Conservation (phyloP, 805 yeast genomes). For the Candida boidinii region DNA sequence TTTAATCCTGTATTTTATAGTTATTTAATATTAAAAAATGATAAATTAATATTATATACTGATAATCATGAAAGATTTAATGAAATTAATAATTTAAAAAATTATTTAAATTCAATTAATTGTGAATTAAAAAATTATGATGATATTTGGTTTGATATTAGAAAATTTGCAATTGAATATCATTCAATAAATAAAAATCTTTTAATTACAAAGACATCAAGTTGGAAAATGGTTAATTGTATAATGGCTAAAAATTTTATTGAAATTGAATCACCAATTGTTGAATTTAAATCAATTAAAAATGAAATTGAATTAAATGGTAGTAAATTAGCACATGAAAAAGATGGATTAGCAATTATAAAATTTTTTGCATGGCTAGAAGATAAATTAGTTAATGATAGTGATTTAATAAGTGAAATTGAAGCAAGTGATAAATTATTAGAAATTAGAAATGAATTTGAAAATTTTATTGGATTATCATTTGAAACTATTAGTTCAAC, state of each 20-base stretch:
- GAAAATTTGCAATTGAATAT: constrained; percentile 24
- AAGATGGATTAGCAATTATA: constrained; percentile 50
- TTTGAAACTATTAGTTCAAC: constrained; percentile 70
- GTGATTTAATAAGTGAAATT: constrained; percentile 50
- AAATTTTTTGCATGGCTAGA: constrained; percentile 54
- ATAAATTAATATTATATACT: constrained; percentile 31
- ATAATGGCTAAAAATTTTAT: constrained; percentile 29
- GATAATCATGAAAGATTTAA: constrained; percentile 31
- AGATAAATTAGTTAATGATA: constrained; percentile 30
- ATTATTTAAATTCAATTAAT: constrained; percentile 33
- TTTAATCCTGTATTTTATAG: constrained; percentile 47
- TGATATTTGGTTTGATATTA: constrained; percentile 36
- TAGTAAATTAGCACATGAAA: constrained; percentile 43
- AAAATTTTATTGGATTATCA: constrained; percentile 53
- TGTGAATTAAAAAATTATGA: constrained; percentile 36
- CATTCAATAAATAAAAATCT: constrained; percentile 22
- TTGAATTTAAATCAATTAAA: constrained; percentile 43
- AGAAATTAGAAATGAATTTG: constrained; percentile 42
- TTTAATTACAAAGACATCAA: constrained; percentile 46
- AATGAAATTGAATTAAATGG: constrained; percentile 41
- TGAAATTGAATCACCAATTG: constrained; percentile 48
- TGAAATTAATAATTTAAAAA: constrained; percentile 20
- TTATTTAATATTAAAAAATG: constrained; percentile 38
- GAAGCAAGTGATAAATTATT: constrained; percentile 55
- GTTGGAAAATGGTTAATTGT: constrained; percentile 62